Conservation (phyloP, 257 asterid genomes). For the Verbascum thapsus region DNA sequence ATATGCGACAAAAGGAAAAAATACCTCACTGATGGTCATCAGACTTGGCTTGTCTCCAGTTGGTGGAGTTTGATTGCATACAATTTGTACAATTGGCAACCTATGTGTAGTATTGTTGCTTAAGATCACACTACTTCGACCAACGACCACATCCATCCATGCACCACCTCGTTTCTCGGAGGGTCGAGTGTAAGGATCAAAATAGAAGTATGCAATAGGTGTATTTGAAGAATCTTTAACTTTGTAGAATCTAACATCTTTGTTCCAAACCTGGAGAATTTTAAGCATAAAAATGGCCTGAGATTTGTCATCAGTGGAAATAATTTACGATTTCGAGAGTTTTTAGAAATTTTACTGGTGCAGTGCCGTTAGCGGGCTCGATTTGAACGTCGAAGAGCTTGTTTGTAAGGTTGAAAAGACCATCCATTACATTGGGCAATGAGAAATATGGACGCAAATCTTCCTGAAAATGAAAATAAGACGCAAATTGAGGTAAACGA, state of each 20-base stretch:
- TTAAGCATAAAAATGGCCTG: constrained; percentile 18
- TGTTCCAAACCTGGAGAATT: constrained; percentile 66
- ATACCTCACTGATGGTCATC: constrained; percentile 84
- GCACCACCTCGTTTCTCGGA: constrained; percentile 89
- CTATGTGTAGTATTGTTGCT: constrained; percentile 48
- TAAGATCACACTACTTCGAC: constrained; percentile 63
- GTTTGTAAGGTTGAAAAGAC: constrained; percentile 66
- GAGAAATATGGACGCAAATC: constrained; percentile 82
- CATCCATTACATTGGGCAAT: constrained; percentile 82
- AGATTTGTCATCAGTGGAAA: constrained; percentile 15
- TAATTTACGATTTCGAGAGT: neutral
- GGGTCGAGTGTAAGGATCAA: constrained; percentile 89
- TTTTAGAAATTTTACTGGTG: constrained; percentile 52
- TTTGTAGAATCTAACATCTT: constrained; percentile 66
- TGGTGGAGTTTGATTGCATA: constrained; percentile 90
- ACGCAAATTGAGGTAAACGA: constrained; percentile 15
- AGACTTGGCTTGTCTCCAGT: constrained; percentile 75
- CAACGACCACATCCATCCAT: constrained; percentile 75
- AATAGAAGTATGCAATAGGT: constrained; percentile 72
- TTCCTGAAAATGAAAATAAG: constrained; percentile 51
- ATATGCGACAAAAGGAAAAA: neutral
- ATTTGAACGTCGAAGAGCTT: constrained; percentile 65
- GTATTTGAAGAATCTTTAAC: constrained; percentile 53
- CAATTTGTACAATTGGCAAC: constrained; percentile 71
- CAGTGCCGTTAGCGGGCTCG: constrained; percentile 71